phyloP scores from a whole-genome alignment of 2,329 filamentous ascomycete genomes.

The Daldinia sp. region DNA sequence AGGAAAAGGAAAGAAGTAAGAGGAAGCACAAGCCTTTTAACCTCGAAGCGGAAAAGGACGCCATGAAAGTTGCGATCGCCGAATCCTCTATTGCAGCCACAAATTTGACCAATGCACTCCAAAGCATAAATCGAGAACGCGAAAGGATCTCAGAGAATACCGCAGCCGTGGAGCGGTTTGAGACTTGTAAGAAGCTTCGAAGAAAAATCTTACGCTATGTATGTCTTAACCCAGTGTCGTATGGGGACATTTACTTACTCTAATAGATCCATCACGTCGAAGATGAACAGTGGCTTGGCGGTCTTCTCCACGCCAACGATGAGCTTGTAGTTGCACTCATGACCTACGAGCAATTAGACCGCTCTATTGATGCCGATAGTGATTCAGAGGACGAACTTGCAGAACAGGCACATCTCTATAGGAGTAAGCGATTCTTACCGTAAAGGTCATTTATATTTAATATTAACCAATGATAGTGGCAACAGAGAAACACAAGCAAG shows the following conservation, averaged over 20 bases:
- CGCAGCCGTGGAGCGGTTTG: slow-evolving; percentile 78
- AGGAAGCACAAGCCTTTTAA: slow-evolving; percentile 75
- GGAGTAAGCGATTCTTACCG: slow-evolving; percentile 55
- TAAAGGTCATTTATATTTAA: not conserved
- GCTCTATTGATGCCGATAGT: slow-evolving; percentile 79
- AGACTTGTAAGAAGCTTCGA: slow-evolving; percentile 84
- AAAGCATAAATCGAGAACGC: slow-evolving; percentile 87
- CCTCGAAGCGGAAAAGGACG: slow-evolving; percentile 84
- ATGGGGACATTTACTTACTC: slow-evolving; percentile 33
- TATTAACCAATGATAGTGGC: slow-evolving; percentile 56
- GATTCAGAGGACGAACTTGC: slow-evolving; percentile 74
- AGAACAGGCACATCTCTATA: slow-evolving; percentile 71
- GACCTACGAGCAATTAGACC: slow-evolving; percentile 92
- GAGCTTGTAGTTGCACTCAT: slow-evolving; percentile 93
- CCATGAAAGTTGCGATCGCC: slow-evolving; percentile 88
- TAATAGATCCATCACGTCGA: slow-evolving; percentile 84
- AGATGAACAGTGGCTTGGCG: slow-evolving; percentile 89
- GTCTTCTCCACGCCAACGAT: slow-evolving; percentile 92
- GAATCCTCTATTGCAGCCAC: slow-evolving; percentile 90
- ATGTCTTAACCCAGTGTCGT: slow-evolving; percentile 42
- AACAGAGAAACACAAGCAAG: slow-evolving; percentile 59
- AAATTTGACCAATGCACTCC: slow-evolving; percentile 85
- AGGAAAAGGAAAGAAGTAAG: slow-evolving; percentile 62
- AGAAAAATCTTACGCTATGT: slow-evolving; percentile 86
- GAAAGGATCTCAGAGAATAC: slow-evolving; percentile 88